phyloP scores from a whole-genome alignment of 1,284 basidiomycete species.

The Tranzscheliella williamsii region DNA sequence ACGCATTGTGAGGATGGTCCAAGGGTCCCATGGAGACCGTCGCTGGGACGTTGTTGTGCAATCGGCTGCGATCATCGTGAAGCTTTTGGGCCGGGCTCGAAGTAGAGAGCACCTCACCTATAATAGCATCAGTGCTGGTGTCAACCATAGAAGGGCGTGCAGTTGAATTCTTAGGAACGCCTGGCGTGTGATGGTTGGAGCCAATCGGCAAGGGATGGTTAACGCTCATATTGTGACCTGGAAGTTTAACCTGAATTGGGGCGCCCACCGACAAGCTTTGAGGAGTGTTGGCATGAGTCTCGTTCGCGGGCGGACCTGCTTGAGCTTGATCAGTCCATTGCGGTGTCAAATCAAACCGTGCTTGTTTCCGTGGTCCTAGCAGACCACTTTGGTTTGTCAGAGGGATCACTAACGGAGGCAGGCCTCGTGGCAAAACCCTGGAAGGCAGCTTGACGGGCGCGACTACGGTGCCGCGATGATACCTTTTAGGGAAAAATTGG shows the following conservation, averaged over 20 bases:
- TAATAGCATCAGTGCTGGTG: constrained; percentile 34
- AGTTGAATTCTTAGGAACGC: too few species aligned
- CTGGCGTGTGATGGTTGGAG: not conserved
- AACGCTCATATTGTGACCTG: constrained; percentile 25
- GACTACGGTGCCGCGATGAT: constrained; percentile 42
- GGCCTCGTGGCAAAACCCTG: constrained; percentile 21
- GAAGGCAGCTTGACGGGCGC: constrained; percentile 41
- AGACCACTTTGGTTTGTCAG: constrained; percentile 1
- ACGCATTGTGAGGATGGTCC: constrained; percentile 26
- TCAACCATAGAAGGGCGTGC: constrained; percentile 2
- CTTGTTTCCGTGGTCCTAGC: constrained; percentile 21
- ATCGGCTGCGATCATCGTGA: not conserved
- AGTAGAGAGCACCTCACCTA: constrained; percentile 27
- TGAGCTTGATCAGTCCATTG: constrained; percentile 16
- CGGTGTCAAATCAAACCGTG: constrained; percentile 36
- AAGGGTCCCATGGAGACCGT: constrained; percentile 30
- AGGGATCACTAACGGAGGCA: constrained; percentile 11
- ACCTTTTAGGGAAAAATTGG: constrained; percentile 52
- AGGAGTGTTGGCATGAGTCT: too few species aligned
- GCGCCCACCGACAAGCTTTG: constrained; percentile 4
- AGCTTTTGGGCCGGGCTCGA: constrained; percentile 4
- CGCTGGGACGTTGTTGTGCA: constrained; percentile 1
- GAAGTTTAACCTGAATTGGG: constrained; percentile 32
- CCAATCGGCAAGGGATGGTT: constrained; percentile 7
- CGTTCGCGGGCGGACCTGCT: too few species aligned